phyloP scores from a whole-genome alignment of 2,329 filamentous ascomycete genomes.

The Sporothrix dimorphospora region DNA sequence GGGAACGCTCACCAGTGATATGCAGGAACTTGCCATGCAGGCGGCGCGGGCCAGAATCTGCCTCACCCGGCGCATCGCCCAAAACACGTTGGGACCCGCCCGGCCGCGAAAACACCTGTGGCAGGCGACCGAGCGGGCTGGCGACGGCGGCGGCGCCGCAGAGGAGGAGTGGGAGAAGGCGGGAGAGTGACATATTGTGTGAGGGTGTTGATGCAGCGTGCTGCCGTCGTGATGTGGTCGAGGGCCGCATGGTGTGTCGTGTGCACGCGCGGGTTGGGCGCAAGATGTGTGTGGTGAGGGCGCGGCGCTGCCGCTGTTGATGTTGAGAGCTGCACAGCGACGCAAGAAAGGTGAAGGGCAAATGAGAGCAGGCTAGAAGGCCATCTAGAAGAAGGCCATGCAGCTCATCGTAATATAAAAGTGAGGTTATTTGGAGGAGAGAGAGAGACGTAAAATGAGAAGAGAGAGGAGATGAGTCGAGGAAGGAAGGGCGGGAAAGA shows the following conservation, averaged over 20 bases:
- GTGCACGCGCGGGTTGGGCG: background rate
- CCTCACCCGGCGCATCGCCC: conserved; percentile 24
- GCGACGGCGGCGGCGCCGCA: conserved; percentile 35
- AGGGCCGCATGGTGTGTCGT: conserved; percentile 14
- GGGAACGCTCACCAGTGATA: conserved; percentile 70
- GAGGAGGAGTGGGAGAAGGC: conserved; percentile 7
- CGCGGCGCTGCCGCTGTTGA: conserved; percentile 8
- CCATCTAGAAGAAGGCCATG: conserved; percentile 1
- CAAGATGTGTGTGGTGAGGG: background rate
- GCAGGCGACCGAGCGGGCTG: conserved; percentile 34
- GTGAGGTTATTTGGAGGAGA: conserved; percentile 2
- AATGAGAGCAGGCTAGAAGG: conserved; percentile 2
- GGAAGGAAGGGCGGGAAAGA: conserved; percentile 1
- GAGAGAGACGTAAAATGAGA: background rate
- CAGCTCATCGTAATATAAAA: conserved; percentile 6
- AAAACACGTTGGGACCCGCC: conserved; percentile 33
- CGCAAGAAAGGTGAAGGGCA: background rate
- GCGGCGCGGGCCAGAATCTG: conserved; percentile 45
- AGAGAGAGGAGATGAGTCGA: background rate
- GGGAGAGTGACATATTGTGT: background rate
- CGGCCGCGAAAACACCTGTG: conserved; percentile 23
- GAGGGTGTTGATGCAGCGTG: background rate
- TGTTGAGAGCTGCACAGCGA: background rate
- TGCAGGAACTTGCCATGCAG: conserved; percentile 80
- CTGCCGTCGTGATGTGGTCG: conserved; percentile 9